These are phyloP conservation scores for Achlya hypogyna DNA, from an alignment of 352 stramenopile species.

Conservation along the genomic window DNA sequence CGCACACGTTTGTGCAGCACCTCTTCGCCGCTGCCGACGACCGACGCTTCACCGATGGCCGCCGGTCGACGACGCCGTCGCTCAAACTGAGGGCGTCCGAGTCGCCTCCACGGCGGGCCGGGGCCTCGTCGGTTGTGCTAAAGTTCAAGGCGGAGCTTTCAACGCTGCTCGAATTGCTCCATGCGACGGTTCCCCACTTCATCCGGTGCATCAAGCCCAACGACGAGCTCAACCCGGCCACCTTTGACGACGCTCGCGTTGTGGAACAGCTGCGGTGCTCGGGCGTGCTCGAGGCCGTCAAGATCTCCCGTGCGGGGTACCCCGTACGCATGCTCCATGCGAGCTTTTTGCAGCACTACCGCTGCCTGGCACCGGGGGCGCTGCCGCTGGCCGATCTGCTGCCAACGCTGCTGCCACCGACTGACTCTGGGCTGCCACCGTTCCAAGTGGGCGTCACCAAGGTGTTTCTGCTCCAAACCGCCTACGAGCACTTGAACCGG, in stretches of 20 bases:
- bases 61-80: background rate
- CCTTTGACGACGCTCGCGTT: conserved; percentile 63
- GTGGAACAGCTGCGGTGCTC: conserved; percentile 83
- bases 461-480: conserved; percentile 8
- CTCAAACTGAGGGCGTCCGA: conserved; percentile 6
- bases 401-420: background rate
- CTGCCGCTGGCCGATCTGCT: background rate
- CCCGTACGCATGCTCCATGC: conserved; percentile 93
- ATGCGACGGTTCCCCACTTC: conserved; percentile 90
- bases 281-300: conserved; percentile 81
- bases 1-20: conserved; percentile 21
- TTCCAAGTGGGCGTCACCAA: conserved; percentile 11
- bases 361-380: background rate
- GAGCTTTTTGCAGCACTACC: conserved; percentile 80
- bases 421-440: background rate
- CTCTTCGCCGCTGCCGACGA: conserved; percentile 37
- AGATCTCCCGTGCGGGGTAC: conserved; percentile 83
- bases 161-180: conserved; percentile 89
- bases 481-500: background rate
- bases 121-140: conserved; percentile 60
- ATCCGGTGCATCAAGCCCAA: conserved; percentile 89
- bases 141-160: conserved; percentile 93
- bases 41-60: background rate
- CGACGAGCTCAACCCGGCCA: conserved; percentile 43
- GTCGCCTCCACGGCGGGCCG: conserved; percentile 16